A percentile compares a stretch with the other conserved stretches of the same genome.
Conservation (phyloP, 306 rosid species). For the Castanopsis chinensis region DNA sequence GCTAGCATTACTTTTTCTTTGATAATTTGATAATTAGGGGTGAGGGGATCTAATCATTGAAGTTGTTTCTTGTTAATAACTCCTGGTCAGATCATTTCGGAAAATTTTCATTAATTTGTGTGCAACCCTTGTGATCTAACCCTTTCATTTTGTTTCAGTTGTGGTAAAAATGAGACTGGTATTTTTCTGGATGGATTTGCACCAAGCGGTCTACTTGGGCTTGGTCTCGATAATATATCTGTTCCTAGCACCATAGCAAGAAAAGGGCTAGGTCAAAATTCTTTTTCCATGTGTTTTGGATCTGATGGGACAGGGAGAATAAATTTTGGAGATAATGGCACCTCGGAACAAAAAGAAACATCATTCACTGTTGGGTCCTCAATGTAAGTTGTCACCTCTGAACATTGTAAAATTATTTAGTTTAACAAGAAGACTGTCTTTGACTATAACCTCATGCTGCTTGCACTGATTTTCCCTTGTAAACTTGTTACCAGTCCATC, state of each 20-base stretch:
- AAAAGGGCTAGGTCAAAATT: slow-evolving; percentile 55
- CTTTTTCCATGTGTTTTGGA: slow-evolving; percentile 93
- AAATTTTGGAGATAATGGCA: slow-evolving; percentile 75
- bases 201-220: slow-evolving; percentile 83
- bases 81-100: not conserved
- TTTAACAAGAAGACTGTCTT: not conserved
- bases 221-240: slow-evolving; percentile 58
- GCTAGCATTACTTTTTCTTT: slow-evolving; percentile 2
- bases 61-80: slow-evolving; percentile 2
- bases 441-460: slow-evolving; percentile 10
- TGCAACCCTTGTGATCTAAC: slow-evolving; percentile 1
- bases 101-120: not conserved
- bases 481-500: slow-evolving; percentile 49
- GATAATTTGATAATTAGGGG: too few species aligned
- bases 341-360: slow-evolving; percentile 59
- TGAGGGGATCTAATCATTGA: not conserved
- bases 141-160: slow-evolving; percentile 45
- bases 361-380: slow-evolving; percentile 45
- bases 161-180: slow-evolving; percentile 82
- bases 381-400: slow-evolving; percentile 40
- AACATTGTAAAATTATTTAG: not conserved
- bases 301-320: slow-evolving; percentile 68
- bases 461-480: slow-evolving; percentile 16
- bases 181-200: slow-evolving; percentile 57
- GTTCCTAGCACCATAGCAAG: slow-evolving; percentile 80